Evolutionary conservation across 352 stramenopile species (phyloP).

Genomic region (Phytophthora agathidicida): DNA sequence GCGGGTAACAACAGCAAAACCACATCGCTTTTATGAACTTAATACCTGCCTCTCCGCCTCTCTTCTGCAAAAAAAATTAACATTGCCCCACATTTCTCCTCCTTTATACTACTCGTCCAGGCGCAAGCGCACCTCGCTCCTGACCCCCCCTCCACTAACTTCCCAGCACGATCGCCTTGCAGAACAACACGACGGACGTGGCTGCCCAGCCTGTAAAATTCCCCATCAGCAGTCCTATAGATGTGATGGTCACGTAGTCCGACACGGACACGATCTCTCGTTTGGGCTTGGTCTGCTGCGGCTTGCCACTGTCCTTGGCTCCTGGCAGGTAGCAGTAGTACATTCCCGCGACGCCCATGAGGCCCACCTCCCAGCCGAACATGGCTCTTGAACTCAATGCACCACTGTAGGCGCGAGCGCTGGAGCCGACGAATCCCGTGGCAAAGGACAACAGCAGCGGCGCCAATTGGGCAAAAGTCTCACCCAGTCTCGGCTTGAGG

Average conservation of each 20-base stretch:
- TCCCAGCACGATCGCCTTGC: slow-evolving; percentile 57
- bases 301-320: slow-evolving; percentile 7
- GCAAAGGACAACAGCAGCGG: slow-evolving; percentile 66
- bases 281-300: slow-evolving; percentile 19
- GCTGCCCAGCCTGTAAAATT: slow-evolving; percentile 68
- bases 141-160: slow-evolving; percentile 14
- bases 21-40: slow-evolving; percentile 3
- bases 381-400: slow-evolving; percentile 32
- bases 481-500: slow-evolving; percentile 62
- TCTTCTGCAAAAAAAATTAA: slow-evolving; percentile 16
- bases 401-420: slow-evolving; percentile 43
- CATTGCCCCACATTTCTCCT: not conserved
- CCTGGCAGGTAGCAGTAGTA: slow-evolving; percentile 58
- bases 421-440: slow-evolving; percentile 61
- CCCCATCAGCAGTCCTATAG: slow-evolving; percentile 59
- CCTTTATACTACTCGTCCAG: slow-evolving; percentile 22
- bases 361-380: slow-evolving; percentile 49
- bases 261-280: slow-evolving; percentile 69
- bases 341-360: slow-evolving; percentile 63
- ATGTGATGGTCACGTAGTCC: slow-evolving; percentile 73
- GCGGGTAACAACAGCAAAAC: not conserved
- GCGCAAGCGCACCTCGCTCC: slow-evolving; percentile 11
- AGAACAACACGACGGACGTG: slow-evolving; percentile 59
- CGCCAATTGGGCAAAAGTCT: slow-evolving; percentile 67
- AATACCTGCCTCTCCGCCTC: not conserved